Base-by-base conservation (phyloP, 495 filamentous ascomycete genomes). In the Penicillium dipodomyicola region DNA sequence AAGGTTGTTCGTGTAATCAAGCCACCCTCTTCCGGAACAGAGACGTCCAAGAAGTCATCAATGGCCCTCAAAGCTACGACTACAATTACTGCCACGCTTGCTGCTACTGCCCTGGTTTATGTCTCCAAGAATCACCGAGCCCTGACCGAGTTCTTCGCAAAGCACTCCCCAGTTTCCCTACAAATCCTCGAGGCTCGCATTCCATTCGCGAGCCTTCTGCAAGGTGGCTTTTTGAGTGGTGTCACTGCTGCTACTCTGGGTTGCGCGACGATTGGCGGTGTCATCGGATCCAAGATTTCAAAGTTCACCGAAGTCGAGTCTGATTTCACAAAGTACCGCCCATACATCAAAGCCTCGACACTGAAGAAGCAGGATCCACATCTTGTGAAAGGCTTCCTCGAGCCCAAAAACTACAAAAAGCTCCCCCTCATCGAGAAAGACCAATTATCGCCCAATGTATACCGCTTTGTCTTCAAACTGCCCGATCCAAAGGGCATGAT, bases 381-480 rank as follows among this genome's bases (percentile, higher is more conserved):
- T 49, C 59, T 65, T 33, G 35, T 46, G 44, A 67, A 61, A 39
- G 70, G 71, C 19, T 76, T 73, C 54, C 77, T 81, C 11, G 64
- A 77, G 12, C 71, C 78, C 3, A 71, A 76, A 42, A 66, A 68
- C 49, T 81, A 72, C 62, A 73, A 70, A 47, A 61, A 61, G n/a
- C 68, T 83, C 22, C 72, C 73, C 9, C 65, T 82, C 1, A 58
- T 77, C 9, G 44, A 64, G 37, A 82, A 82, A 50, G 63, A 65
- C 0, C 43, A 57, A 5, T 56, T 83, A 15, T 67, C 77, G 0
- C 63, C 75, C 5, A 76, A 72, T 58, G 80, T 80, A 4, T 80
- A 74, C 59, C 70, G 64, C 15, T 68, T 81, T 42, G 63, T 71
- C 27, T 82, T 83, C 51, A 64, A 70, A 27, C 72, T 83, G 10